Evolutionary conservation across 257 asterid species (phyloP).

Genomic region (Rauvolfia tetraphylla): DNA sequence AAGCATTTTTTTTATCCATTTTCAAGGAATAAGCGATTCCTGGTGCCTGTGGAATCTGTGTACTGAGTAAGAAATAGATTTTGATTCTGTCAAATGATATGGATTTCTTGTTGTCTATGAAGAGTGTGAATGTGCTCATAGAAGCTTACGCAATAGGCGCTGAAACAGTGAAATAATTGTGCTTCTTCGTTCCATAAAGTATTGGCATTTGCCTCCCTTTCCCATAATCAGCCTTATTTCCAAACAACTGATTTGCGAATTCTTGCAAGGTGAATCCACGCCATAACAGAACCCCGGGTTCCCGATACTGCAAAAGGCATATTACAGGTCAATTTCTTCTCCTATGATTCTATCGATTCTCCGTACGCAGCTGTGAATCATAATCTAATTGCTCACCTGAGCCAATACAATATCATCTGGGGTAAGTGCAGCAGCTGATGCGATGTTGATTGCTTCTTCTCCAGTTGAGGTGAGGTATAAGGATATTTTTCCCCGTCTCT

Average conservation of each 20-base stretch:
- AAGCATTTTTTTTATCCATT: constrained; percentile 78
- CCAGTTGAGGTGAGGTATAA: constrained; percentile 74
- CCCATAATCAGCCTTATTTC: too few relatives aligned
- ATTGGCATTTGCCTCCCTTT: constrained; percentile 98
- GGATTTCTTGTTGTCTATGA: background rate
- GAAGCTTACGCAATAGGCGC: constrained; percentile 76
- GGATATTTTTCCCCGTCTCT: constrained; percentile 79
- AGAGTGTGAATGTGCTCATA: background rate
- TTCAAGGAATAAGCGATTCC: constrained; percentile 92
- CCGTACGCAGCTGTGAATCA: too few relatives aligned
- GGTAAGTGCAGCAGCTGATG: constrained; percentile 83
- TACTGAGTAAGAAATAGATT: constrained; percentile 34
- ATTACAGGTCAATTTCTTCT: too few relatives aligned
- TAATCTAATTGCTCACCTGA: constrained; percentile 24
- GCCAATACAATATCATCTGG: constrained; percentile 30
- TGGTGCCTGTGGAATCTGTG: constrained; percentile 96
- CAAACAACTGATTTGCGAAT: too few relatives aligned
- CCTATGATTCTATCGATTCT: too few relatives aligned
- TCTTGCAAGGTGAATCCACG: too few relatives aligned
- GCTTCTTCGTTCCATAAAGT: constrained; percentile 76
- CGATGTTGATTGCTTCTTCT: constrained; percentile 79
- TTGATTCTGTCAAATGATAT: background rate
- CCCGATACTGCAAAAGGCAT: constrained; percentile 68
- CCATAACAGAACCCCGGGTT: constrained; percentile 75
- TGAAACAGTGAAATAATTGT: constrained; percentile 64